Base-by-base conservation (phyloP, 2,329 filamentous ascomycete genomes). In the Trichoderma pleuroti region DNA sequence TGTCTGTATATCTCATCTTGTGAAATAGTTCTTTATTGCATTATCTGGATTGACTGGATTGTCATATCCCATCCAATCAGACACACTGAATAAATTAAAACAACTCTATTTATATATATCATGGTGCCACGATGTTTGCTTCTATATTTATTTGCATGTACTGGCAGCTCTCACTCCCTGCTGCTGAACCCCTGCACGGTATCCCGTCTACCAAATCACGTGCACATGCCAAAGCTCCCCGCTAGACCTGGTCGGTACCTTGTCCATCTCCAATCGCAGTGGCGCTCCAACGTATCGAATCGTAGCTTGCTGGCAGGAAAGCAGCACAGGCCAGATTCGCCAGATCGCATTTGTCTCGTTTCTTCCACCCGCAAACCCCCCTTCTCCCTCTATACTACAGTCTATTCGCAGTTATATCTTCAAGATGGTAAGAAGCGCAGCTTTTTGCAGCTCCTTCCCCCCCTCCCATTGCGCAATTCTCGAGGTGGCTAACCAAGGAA, bases 401-500 rank as follows among this genome's bases (percentile, higher is more conserved):
- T 18, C 28, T 32, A 18, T 46, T 62, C 10, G 34, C 63, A 12
- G n/a, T 34, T 39, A 59, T 26, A 34, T 52, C 7, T 46, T 59
- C 64, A 74, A 73, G 57, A 74, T 74, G 73, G 70, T 72, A 73
- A 67, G 67, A 21, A 21, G 12, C 32, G 49, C 64, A 68, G 54
- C 62, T 64, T 57, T 64, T 16, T 52, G 67, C 21, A 57, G 49
- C 68, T 18, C 30, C 59, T 2, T 3, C 54, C 3, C 7, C 7
- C 14, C 34, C 30, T 21, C 52, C 18, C 10, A 3, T 34, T 30
- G 59, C 60, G 60, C 57, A 42, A 70, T 32, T 32, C 14, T 24
- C 26, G 24, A 32, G 2, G 34, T 39, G 74, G 73, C 78, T 82
- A 77, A 82, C 9, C 62, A 57, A 66, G n/a, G 26, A n/a, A 42